These are phyloP conservation scores for Fusarium sp. DNA, from an alignment of 2,329 filamentous ascomycete species.

Conservation along the genomic window DNA sequence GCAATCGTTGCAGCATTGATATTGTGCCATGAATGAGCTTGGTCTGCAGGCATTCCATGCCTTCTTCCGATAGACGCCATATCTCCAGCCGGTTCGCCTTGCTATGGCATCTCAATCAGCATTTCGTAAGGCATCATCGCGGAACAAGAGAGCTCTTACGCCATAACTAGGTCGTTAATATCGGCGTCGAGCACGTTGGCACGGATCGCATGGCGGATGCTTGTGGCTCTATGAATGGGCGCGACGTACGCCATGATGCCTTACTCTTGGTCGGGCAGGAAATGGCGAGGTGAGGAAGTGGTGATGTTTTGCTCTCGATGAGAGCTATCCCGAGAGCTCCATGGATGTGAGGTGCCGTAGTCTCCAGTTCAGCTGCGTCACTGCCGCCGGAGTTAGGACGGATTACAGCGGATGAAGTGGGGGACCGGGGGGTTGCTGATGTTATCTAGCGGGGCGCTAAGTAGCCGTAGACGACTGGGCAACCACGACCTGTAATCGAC, in stretches of 20 bases:
- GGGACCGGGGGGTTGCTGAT: conserved; percentile 10
- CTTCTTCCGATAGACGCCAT: conserved; percentile 75
- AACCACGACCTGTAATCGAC: not conserved
- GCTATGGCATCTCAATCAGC: conserved; percentile 56
- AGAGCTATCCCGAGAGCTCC: conserved; percentile 44
- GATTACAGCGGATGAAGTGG: conserved; percentile 34
- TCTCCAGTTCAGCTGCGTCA: conserved; percentile 36
- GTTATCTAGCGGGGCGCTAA: conserved; percentile 19
- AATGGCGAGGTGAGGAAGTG: conserved; percentile 5
- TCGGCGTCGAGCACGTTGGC: conserved; percentile 78
- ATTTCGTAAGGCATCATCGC: conserved; percentile 25
- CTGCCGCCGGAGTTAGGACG: conserved; percentile 43
- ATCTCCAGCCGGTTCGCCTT: conserved; percentile 89
- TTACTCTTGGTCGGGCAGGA: conserved; percentile 3
- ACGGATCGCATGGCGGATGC: conserved; percentile 87
- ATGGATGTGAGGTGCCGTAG: conserved; percentile 18
- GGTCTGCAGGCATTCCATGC: conserved; percentile 72
- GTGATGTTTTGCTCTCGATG: conserved; percentile 29
- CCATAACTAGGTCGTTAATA: conserved; percentile 85
- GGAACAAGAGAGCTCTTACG: conserved; percentile 66
- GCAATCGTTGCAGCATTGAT: conserved; percentile 83
- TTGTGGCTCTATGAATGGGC: conserved; percentile 91
- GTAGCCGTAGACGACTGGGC: not conserved
- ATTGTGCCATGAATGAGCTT: conserved; percentile 86
- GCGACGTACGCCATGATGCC: conserved; percentile 88